These are phyloP conservation scores for Psilocybe subaeruginosa DNA, from an alignment of 768 basidiomycete species.

Conservation along the genomic window DNA sequence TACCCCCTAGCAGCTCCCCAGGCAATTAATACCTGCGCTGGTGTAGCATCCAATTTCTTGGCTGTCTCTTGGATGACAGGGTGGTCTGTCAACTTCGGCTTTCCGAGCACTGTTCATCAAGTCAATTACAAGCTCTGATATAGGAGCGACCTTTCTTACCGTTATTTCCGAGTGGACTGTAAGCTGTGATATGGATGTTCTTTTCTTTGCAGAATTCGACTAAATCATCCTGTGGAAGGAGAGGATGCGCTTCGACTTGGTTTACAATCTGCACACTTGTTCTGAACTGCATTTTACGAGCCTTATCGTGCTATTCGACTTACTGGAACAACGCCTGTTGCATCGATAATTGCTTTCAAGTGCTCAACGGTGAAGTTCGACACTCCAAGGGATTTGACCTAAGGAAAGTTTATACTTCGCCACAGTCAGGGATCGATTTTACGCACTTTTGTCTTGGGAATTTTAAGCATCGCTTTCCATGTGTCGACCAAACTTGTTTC, in stretches of 20 bases:
- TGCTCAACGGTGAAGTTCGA: constrained; percentile 78
- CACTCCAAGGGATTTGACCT: constrained; percentile 77
- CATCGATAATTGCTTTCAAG: constrained; percentile 66
- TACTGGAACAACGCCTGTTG: constrained; percentile 76
- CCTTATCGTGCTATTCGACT: constrained; percentile 18
- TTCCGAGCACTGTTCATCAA: constrained; percentile 49
- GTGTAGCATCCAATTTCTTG: constrained; percentile 58
- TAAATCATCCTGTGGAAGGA: constrained; percentile 75
- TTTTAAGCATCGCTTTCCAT: constrained; percentile 78
- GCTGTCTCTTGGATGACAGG: constrained; percentile 65
- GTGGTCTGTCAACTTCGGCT: constrained; percentile 72
- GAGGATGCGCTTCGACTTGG: constrained; percentile 86
- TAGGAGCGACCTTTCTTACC: constrained; percentile 37
- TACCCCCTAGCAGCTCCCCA: constrained; percentile 80
- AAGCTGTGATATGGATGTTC: constrained; percentile 68
- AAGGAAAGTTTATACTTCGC: constrained; percentile 2
- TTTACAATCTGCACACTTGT: constrained; percentile 52
- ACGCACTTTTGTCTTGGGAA: constrained; percentile 70
- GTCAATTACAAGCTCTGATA: background rate
- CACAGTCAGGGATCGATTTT: background rate
- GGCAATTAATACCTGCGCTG: constrained; percentile 83
- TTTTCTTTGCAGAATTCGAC: constrained; percentile 69
- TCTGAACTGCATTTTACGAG: background rate
- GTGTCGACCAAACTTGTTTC: constrained; percentile 72
- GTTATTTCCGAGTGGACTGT: constrained; percentile 83